Base-by-base conservation (phyloP, 169 alveolate genomes). In the Ichthyophthirius multifiliis region DNA sequence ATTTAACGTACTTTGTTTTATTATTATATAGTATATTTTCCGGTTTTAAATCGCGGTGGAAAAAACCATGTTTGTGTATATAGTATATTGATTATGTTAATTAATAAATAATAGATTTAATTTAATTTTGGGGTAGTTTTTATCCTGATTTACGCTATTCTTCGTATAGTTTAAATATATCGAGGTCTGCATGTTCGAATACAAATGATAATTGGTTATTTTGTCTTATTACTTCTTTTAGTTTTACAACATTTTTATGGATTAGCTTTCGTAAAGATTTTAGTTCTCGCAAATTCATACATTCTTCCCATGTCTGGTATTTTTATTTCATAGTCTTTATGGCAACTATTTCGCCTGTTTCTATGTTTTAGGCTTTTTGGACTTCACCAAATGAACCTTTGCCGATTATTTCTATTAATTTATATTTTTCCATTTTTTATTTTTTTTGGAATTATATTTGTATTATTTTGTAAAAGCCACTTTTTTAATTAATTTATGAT, bases 371-470 rank as follows among this genome's bases (percentile, higher is more conserved):
- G 12, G 95, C 97, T 83, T 90, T 92, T 35, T 80, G 86, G 4
- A 95, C 97, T 27, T 93, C 89, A 6, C 97, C 97, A 85, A 93
- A 95, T 31, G 98, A 89, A 13, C 97, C 97, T 79, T 93, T 94
- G 18, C 97, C 97, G n/a, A 94, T 85, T 32, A 94, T 90, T 82
- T 92, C 92, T 47, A 90, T 32, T 16, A 85, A 75, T 77, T 87
- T 83, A 76, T 94, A 92, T 80, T 88, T 89, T 47, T 94, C 94
- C 97, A 92, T 75, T 75, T 74, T 45, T n/a, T n/a, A n/a, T n/a
- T n/a, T n/a, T n/a, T n/a, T 47, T 47, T n/a, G n/a, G n/a, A n/a
- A n/a, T n/a, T n/a, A n/a, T n/a, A n/a, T n/a, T n/a, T n/a, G n/a
- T n/a, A n/a, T 80, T 12, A 43, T n/a, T n/a, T n/a, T n/a, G n/a